phyloP scores from a whole-genome alignment of 1,284 basidiomycete genomes.

The Moesziomyces aphidis region DNA sequence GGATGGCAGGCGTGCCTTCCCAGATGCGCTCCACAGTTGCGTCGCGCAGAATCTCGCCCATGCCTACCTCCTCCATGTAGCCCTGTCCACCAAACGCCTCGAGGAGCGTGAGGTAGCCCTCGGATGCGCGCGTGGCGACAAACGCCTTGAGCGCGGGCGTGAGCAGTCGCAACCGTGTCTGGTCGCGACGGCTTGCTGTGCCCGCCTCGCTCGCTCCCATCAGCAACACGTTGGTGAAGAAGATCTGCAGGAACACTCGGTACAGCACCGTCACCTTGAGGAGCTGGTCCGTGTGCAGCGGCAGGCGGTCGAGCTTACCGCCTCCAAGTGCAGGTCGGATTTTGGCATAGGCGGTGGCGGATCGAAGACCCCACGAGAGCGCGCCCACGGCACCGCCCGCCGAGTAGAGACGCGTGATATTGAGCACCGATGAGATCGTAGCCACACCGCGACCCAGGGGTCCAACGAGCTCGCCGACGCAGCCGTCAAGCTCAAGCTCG shows the following conservation, averaged over 20 bases:
- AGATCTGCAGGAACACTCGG: conserved; percentile 76
- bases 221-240: conserved; percentile 94
- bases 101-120: conserved; percentile 80
- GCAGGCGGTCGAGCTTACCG: conserved; percentile 72
- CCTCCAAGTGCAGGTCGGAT: conserved; percentile 73
- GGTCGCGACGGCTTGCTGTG: conserved; percentile 96
- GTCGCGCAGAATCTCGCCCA: conserved; percentile 73
- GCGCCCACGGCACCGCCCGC: conserved; percentile 37
- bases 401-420: conserved; percentile 72
- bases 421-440: conserved; percentile 74
- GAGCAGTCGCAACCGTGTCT: conserved; percentile 78
- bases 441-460: conserved; percentile 76
- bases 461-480: conserved; percentile 78
- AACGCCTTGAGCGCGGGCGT: conserved; percentile 81
- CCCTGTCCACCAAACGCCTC: conserved; percentile 80
- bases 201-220: conserved; percentile 87
- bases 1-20: conserved; percentile 76
- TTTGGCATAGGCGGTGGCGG: conserved; percentile 38
- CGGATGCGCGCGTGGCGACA: conserved; percentile 75
- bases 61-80: conserved; percentile 80
- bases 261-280: conserved; percentile 73
- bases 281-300: conserved; percentile 64
- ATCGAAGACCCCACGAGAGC: conserved; percentile 48
- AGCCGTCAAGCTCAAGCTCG: conserved; percentile 76
- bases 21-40: conserved; percentile 81